Evolutionary conservation across 2,329 filamentous ascomycete species (phyloP), one percentile per base, ranked within the genome.

Genomic region (Taxawa tesnikishii): DNA sequence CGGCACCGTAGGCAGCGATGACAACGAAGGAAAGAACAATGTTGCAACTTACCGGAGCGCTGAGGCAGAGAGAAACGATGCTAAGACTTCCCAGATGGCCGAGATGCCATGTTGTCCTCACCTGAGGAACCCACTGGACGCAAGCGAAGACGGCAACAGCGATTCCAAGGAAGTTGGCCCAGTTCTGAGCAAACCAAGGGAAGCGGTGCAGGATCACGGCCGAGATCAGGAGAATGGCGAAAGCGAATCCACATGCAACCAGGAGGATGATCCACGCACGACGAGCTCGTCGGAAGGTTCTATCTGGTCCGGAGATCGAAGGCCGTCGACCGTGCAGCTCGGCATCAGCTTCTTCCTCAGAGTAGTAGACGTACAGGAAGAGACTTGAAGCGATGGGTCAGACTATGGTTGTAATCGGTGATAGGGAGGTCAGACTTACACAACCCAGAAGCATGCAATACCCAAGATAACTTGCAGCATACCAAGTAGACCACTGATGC

Each of bases 1-100:
- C 32, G 31, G 7, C 3, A 15, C 17, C 29, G 3, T 8, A 11
- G 19, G 24, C 19, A 31, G 29, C 19, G 7, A 7, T 3, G 5
- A 15, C 9, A 14, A 18, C 17, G 17, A n/a, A 4, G 11, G 10
- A 28, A 10, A 18, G 6, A 28, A 7, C 14, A n/a, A 31, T 3
- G 19, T 14, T 9, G 18, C 12, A 13, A 40, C 83, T 84, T 1
- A 88, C 87, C 0, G 87, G 88, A 0, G 87, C 94, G 54, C 94
- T 87, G 19, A 94, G 90, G 53, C 79, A 83, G 83, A 94, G 94
- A 83, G 93, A 94, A 5, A 83, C 81, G 33, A 94, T 87, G 50
- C 84, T 93, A 44, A 94, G 61, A 53, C 84, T 93, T 23, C 83
- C 84, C 1, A 90, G 81, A 47, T 85, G 79, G 51, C 88, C 83